Evolutionary conservation across 129 eudicot species (phyloP).

Genomic region (Scalesia atractyloides): DNA sequence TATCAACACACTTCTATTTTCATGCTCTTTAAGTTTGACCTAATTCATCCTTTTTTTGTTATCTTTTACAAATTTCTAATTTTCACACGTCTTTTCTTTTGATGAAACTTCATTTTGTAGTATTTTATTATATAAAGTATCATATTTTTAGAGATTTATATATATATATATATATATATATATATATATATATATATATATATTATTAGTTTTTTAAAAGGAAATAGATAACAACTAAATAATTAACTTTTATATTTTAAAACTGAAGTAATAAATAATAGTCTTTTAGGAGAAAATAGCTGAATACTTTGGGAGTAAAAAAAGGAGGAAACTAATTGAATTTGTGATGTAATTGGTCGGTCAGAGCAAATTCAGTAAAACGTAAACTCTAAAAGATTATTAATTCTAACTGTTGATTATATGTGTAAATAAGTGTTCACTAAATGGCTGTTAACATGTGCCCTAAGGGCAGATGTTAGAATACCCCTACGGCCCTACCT

Average conservation of each 20-base stretch:
- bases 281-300: not conserved
- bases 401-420: not conserved
- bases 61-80: too few relatives aligned
- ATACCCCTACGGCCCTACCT: not conserved
- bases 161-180: too few relatives aligned
- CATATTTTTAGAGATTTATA: too few relatives aligned
- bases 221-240: too few relatives aligned
- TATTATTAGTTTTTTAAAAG: too few relatives aligned
- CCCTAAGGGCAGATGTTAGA: not conserved
- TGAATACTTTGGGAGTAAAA: not conserved
- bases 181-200: too few relatives aligned
- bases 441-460: not conserved
- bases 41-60: too few relatives aligned
- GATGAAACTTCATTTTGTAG: too few relatives aligned
- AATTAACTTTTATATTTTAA: not conserved
- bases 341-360: not conserved
- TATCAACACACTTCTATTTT: conserved; percentile 14
- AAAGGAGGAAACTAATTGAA: conserved; percentile 1
- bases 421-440: not conserved
- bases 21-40: not conserved
- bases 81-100: too few relatives aligned
- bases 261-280: not conserved
- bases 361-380: not conserved
- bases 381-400: not conserved
- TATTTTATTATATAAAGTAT: too few relatives aligned